phyloP scores from a whole-genome alignment of 768 basidiomycete species.

The Clavulina sp. region DNA sequence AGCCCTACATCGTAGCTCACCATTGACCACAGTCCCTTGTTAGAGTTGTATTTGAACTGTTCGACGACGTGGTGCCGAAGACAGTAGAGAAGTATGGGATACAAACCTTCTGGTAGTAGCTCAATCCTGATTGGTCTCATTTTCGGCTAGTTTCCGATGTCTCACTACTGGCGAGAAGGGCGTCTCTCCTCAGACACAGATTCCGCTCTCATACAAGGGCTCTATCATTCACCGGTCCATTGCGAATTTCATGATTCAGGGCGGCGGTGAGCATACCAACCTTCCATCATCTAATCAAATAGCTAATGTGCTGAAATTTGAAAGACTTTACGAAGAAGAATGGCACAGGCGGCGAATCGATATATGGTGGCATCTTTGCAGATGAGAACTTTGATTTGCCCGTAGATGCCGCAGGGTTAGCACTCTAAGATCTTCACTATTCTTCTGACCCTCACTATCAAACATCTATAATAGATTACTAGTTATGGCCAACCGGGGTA shows the following conservation, averaged over 20 bases:
- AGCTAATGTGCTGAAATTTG: background rate
- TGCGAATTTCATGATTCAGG: constrained; percentile 63
- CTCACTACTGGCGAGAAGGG: constrained; percentile 81
- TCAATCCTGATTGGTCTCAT: background rate
- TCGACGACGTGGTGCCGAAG: constrained; percentile 51
- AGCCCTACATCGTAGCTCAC: background rate
- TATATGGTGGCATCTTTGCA: constrained; percentile 55
- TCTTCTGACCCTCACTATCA: background rate
- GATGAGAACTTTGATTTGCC: constrained; percentile 58
- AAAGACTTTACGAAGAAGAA: constrained; percentile 65
- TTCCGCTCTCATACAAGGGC: constrained; percentile 70
- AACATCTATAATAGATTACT: constrained; percentile 31
- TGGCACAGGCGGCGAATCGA: constrained; percentile 66
- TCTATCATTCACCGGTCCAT: constrained; percentile 66
- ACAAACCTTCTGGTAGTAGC: background rate
- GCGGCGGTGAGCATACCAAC: constrained; percentile 35
- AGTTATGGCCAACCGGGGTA: constrained; percentile 88
- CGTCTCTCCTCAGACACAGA: constrained; percentile 38
- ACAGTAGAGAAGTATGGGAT: constrained; percentile 57
- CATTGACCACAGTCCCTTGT: background rate
- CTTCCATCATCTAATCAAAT: background rate
- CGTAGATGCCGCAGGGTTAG: constrained; percentile 46
- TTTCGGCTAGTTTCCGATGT: constrained; percentile 56
- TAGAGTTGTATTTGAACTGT: constrained; percentile 63
- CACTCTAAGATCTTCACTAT: constrained; percentile 5